Percentiles rank a stretch among this genome's conserved stretches.
phyloP scores from a whole-genome alignment of 2,329 filamentous ascomycete genomes.

The Boeremia lycopersici region DNA sequence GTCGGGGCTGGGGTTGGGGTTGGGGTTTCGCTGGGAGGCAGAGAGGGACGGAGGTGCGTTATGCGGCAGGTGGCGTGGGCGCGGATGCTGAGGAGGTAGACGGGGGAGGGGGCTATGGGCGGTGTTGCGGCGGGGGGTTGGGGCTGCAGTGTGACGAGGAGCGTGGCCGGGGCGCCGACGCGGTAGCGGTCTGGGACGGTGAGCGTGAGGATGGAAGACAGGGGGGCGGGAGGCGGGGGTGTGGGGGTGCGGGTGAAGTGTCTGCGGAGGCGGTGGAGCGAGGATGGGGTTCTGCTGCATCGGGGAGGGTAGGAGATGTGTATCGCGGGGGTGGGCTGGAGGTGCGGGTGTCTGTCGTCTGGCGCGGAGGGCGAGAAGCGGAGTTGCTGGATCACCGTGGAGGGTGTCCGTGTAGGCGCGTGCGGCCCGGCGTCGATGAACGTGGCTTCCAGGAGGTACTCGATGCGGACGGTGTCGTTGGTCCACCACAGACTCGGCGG shows the following conservation, averaged over 20 bases:
- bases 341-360: slow-evolving; percentile 10
- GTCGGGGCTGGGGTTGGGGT: background rate
- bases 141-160: slow-evolving; percentile 22
- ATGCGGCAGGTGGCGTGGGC: slow-evolving; percentile 23
- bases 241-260: background rate
- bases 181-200: slow-evolving; percentile 1
- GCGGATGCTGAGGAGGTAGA: slow-evolving; percentile 29
- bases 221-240: background rate
- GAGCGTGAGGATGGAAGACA: background rate
- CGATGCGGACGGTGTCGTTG: slow-evolving; percentile 21
- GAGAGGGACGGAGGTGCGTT: slow-evolving; percentile 19
- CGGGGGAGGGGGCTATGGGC: slow-evolving; percentile 8
- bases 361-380: slow-evolving; percentile 26
- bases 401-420: slow-evolving; percentile 25
- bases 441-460: slow-evolving; percentile 30
- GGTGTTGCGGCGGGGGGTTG: slow-evolving; percentile 3
- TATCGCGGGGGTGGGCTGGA: background rate
- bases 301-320: background rate
- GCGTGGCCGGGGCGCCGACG: background rate
- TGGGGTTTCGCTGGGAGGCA: background rate
- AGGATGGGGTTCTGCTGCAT: background rate
- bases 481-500: slow-evolving; percentile 29
- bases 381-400: slow-evolving; percentile 24
- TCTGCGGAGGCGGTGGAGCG: background rate
- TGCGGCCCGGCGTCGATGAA: slow-evolving; percentile 16